Evolutionary conservation across 2,329 filamentous ascomycete genomes (phyloP).

Genomic region (Tolypocladium tropicale): DNA sequence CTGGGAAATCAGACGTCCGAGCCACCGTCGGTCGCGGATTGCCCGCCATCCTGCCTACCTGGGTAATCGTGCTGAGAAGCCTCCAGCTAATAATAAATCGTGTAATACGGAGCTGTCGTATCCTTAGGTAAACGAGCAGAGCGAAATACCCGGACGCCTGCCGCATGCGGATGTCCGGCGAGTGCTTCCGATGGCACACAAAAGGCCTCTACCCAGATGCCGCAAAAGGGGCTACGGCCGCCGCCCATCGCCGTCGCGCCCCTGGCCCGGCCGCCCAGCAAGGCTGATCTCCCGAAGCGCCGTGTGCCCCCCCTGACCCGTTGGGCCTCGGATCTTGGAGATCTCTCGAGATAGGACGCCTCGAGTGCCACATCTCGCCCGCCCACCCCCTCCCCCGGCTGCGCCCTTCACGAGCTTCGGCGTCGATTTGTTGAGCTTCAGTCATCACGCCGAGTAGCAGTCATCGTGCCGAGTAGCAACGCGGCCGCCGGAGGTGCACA

Average conservation of each 20-base stretch:
- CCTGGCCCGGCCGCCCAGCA: background rate
- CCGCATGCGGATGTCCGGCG: background rate
- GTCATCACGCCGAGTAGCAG: no score
- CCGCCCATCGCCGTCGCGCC: background rate
- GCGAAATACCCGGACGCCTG: no score
- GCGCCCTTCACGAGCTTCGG: background rate
- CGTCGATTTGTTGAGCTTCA: no score
- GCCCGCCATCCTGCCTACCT: no score
- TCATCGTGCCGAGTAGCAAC: no score
- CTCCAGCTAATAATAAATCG: no score
- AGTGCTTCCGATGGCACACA: background rate
- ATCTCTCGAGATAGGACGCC: background rate
- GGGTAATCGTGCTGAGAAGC: no score
- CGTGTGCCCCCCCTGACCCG: background rate
- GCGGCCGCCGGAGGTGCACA: no score
- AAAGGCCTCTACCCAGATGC: background rate
- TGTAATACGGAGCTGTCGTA: no score
- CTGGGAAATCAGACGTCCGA: background rate
- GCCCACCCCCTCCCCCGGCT: background rate
- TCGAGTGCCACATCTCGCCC: background rate
- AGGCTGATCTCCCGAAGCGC: constrained; percentile 4
- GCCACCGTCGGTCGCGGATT: background rate
- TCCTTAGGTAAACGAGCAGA: no score
- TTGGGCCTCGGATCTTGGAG: constrained; percentile 3
- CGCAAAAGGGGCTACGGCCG: background rate